Conservation (phyloP, 345 rosid genomes). For the Dimocarpus longan region DNA sequence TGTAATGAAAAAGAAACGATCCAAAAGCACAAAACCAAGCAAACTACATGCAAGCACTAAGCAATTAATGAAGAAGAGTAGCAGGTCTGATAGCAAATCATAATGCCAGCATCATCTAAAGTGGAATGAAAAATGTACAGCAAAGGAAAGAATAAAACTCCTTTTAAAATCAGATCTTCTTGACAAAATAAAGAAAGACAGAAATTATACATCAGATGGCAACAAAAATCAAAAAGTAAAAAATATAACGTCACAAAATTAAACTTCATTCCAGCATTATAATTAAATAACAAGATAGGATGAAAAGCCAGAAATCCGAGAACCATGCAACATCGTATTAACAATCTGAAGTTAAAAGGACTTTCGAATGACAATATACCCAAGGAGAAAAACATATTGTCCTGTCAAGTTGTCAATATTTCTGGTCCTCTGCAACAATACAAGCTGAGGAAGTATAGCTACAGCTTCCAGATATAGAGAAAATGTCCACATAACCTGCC, state of each 20-base stretch:
- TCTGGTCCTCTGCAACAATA: constrained; percentile 71
- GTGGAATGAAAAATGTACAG: neutral
- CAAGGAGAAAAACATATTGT: constrained; percentile 82
- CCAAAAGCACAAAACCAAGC: neutral
- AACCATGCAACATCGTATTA: neutral
- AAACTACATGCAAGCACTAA: neutral
- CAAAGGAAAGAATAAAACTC: neutral
- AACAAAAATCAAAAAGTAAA: neutral
- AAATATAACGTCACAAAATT: neutral
- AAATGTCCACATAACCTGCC: constrained; percentile 74
- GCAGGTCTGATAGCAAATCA: neutral
- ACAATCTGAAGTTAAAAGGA: neutral
- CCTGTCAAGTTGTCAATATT: constrained; percentile 86
- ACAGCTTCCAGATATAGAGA: constrained; percentile 77
- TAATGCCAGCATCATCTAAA: neutral
- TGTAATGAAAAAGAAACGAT: neutral
- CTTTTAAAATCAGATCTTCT: neutral
- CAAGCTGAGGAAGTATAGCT: constrained; percentile 82
- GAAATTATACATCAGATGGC: neutral
- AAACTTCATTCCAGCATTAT: neutral
- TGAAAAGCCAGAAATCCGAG: constrained; percentile 10
- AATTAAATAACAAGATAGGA: neutral
- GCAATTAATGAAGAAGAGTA: neutral
- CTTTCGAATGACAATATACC: constrained; percentile 40
- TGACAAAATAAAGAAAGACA: neutral